phyloP scores from a whole-genome alignment of 73 alveolate genomes.

The Paramecium primaurelia region DNA sequence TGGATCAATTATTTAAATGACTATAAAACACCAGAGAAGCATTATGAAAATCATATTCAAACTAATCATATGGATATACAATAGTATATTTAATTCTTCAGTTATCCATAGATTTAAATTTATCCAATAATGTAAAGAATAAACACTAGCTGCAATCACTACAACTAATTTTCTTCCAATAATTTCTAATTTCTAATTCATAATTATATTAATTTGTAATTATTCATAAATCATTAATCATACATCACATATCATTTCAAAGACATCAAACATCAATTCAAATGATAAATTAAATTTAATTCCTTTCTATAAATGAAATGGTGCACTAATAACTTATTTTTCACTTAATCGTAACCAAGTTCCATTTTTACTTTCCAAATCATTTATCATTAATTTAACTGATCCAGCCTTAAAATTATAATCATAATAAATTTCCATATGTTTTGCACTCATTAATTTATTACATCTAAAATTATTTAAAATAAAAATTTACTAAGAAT shows the following conservation, averaged over 20 bases:
- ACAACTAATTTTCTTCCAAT: conserved; percentile 4
- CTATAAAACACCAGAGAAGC: conserved; percentile 23
- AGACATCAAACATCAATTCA: neutral
- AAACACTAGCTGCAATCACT: neutral
- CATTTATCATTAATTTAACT: conserved; percentile 25
- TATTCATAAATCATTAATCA: neutral
- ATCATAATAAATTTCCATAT: conserved; percentile 34
- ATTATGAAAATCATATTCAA: neutral
- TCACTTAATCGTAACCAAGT: conserved; percentile 40
- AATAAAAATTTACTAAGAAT: neutral
- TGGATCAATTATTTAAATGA: neutral
- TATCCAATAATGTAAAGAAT: neutral
- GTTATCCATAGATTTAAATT: neutral
- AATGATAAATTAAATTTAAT: neutral
- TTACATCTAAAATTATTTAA: neutral
- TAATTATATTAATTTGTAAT: neutral
- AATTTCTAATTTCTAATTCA: neutral
- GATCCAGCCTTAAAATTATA: conserved; percentile 7
- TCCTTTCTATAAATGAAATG: neutral
- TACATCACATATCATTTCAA: conserved; percentile 1
- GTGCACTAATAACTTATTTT: neutral
- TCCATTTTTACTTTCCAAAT: conserved; percentile 40
- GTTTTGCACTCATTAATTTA: conserved; percentile 26
- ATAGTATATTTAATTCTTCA: neutral
- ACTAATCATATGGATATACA: neutral